Evolutionary conservation across 129 eudicot species (phyloP).

Genomic region (Helichrysum umbraculigerum): DNA sequence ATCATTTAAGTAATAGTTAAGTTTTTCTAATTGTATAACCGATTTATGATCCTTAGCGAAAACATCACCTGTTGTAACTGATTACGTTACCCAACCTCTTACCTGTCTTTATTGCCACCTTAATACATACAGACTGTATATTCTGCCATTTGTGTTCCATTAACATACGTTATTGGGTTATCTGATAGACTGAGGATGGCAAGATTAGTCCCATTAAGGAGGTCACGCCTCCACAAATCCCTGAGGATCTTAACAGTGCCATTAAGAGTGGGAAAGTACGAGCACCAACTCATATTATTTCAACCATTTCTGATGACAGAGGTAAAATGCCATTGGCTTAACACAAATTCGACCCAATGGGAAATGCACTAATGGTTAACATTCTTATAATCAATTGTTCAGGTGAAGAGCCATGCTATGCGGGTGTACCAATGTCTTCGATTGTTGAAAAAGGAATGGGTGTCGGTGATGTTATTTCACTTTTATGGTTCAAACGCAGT

Average conservation of each 20-base stretch:
- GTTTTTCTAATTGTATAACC: too few relatives aligned
- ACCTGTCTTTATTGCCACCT: not conserved
- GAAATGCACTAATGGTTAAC: not conserved
- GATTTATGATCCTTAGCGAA: not conserved
- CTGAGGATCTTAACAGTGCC: conserved; percentile 85
- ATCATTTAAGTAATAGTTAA: too few relatives aligned
- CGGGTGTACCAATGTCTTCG: conserved; percentile 91
- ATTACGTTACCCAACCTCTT: not conserved
- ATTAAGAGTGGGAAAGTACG: conserved; percentile 97
- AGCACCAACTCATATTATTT: conserved; percentile 90
- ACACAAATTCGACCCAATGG: not conserved
- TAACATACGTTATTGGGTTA: not conserved
- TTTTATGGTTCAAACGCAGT: conserved; percentile 93
- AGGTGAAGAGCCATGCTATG: conserved; percentile 96
- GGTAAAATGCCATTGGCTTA: conserved; percentile 31
- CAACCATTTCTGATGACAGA: conserved; percentile 83
- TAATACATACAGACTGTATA: not conserved
- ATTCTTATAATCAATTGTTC: conserved; percentile 15
- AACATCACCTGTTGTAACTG: not conserved
- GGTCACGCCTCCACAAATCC: conserved; percentile 84
- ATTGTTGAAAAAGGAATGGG: conserved; percentile 88
- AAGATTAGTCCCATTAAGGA: conserved; percentile 71
- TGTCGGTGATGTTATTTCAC: conserved; percentile 87
- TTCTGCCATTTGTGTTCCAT: conserved; percentile 6
- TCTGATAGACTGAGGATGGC: conserved; percentile 58